These are phyloP conservation scores for Ganoderma lingzhi DNA, from an alignment of 1,284 basidiomycete genomes.

Conservation along the genomic window DNA sequence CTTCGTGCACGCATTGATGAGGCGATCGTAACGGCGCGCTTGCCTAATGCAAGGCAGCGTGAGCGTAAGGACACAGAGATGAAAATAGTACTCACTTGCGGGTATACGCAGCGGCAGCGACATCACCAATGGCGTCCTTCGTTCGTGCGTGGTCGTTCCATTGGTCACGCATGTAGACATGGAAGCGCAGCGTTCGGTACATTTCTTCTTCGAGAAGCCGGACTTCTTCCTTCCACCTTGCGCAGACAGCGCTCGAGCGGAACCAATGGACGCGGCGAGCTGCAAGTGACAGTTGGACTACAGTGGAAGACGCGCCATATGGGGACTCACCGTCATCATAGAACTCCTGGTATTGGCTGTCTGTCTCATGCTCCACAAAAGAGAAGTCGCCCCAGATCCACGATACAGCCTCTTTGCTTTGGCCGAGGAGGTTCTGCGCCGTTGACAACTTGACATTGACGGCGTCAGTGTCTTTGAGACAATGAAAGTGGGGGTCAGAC, in stretches of 20 bases:
- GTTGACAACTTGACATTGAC: neutral
- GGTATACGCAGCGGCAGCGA: slow-evolving; percentile 15
- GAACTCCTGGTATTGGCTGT: neutral
- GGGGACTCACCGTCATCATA: neutral
- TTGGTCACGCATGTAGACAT: neutral
- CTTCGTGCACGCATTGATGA: neutral
- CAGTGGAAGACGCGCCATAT: neutral
- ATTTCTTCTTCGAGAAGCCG: slow-evolving; percentile 23
- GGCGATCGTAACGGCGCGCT: neutral
- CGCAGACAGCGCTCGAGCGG: slow-evolving; percentile 17
- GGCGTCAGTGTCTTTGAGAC: neutral
- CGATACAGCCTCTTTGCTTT: neutral
- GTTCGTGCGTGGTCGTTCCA: slow-evolving; percentile 18
- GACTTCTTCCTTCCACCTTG: slow-evolving; percentile 24
- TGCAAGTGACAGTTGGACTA: neutral
- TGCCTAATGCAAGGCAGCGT: neutral
- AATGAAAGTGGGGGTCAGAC: neutral
- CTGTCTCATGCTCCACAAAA: neutral
- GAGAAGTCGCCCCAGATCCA: neutral
- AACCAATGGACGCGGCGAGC: slow-evolving; percentile 28
- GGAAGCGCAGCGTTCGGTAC: slow-evolving; percentile 22
- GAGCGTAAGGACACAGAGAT: neutral
- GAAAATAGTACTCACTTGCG: slow-evolving; percentile 7
- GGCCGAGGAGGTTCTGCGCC: neutral
- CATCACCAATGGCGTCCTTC: slow-evolving; percentile 24